Base-by-base conservation (phyloP, 768 basidiomycete species). In the Mycena albidolilacea region DNA sequence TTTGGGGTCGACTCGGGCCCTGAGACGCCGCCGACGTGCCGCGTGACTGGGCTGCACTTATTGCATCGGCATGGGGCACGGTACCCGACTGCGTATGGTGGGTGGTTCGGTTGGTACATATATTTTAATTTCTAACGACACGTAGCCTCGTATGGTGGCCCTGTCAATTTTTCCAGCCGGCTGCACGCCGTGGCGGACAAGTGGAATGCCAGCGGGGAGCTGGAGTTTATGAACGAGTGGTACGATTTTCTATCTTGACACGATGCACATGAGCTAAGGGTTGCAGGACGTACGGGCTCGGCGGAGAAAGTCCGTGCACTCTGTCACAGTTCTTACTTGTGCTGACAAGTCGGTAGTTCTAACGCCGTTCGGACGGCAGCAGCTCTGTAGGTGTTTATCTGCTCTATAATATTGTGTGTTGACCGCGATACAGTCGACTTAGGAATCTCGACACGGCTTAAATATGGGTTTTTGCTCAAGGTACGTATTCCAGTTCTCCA, bases 321-420 rank as follows among this genome's bases (percentile, higher is more conserved):
- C 61, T n/a, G 43, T 23, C 15, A n/a, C 30, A 30, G 30, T 54
- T 43, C 55, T 14, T 54, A 55, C 72, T 30, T 30, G 1, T 50
- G 71, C 69, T 52, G 80, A 83, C 41, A 8, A 43, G 43, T 15
- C 14, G 48, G 23, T 70, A 94, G 92, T 95, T 43, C 83, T 97
- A 71, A 96, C 96, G n/a, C 95, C 96, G 0, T 97, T 97, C 73
- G 96, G 96, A 61, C 85, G 96, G 60, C 91, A 94, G 77, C 96
- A 98, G 76, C 83, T 97, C 5, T 97, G 92, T 93, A 70, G 69
- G 91, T 83, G 41, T 50, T 46, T 15, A 6, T 46, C 15, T 6
- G 12, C 30, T 65, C 7, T 50, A 21, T 17, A 54, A 10, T 57
- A 54, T 5, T 7, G 69, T 50, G 19, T 50, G 5, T 41, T 37